Base-by-base conservation (phyloP, 805 yeast species). In the Tetrapisispora iriomotensis region DNA sequence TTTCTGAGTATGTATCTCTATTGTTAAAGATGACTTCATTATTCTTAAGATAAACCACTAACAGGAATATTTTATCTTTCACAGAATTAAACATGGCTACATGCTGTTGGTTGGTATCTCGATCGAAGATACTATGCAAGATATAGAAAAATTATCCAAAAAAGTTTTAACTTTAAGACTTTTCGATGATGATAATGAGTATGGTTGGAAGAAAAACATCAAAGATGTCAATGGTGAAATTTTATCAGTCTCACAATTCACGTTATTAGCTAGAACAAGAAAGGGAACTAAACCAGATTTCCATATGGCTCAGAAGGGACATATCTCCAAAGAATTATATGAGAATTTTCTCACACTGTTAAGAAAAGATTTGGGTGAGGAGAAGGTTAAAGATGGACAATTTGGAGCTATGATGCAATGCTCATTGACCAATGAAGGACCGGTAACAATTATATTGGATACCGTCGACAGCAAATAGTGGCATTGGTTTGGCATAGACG, bases 371-470 rank as follows among this genome's bases (percentile, higher is more conserved):
- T 44, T 85, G 41, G 83, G 83, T 0, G 71, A 67, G 1, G 77
- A 69, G 0, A 75, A 74, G 34, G 94, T 87, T 3, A 71, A 79
- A 46, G 96, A 88, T 51, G 98, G 98, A 2, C 68, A 75, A 40
- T 92, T 92, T 57, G 98, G 97, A 0, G 97, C 90, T 9, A 84
- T 90, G 95, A 92, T 92, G 98, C 94, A 85, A 46, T 96, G 94
- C 13, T 72, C 72, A 1, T 61, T 90, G 44, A 76, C 80, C 12
- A 92, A 92, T 53, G 96, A 90, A 51, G 97, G 97, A 1, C 97
- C 97, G 0, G 86, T 84, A 1, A 90, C 97, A 0, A 80, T 90
- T 24, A 72, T 79, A 17, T 72, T 82, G 65, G 96, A 88, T 55
- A 81, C 42, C 2, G 15, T 27, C 6, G 36, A 32, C 19, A 33